Percentiles rank a stretch among this genome's conserved stretches.
Evolutionary conservation across 75 land plant genomes (phyloP).

Genomic region (Selaginella moellendorffii): DNA sequence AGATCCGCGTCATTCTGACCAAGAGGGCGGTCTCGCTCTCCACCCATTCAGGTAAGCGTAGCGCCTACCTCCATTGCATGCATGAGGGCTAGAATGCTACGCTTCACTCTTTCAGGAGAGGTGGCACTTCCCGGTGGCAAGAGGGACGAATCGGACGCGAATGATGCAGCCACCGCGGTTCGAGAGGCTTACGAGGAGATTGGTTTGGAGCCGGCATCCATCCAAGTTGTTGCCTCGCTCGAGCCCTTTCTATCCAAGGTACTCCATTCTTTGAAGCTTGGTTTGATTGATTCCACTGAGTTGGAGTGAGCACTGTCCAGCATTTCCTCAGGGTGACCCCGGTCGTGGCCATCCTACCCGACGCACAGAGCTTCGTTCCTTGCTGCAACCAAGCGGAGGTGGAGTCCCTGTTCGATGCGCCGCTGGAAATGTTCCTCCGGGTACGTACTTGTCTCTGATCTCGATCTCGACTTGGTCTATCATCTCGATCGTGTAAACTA

Average conservation of each 20-base stretch:
- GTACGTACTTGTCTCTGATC: too few species aligned
- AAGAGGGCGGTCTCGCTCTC: constrained; percentile 57
- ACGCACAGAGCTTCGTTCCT: constrained; percentile 40
- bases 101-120: constrained; percentile 40
- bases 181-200: constrained; percentile 94
- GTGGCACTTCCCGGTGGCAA: constrained; percentile 92
- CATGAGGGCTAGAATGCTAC: too few species aligned
- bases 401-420: constrained; percentile 79
- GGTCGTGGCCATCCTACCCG: constrained; percentile 58
- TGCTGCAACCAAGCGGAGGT: constrained; percentile 57
- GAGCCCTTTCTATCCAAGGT: constrained; percentile 90
- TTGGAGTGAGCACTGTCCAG: constrained; percentile 28
- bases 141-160: constrained; percentile 64
- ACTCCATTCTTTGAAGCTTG: background rate
- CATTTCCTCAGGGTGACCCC: constrained; percentile 64
- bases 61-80: too few species aligned
- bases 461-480: too few species aligned
- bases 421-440: constrained; percentile 91
- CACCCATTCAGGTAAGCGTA: constrained; percentile 85
- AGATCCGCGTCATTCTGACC: constrained; percentile 74
- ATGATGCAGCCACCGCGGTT: constrained; percentile 60
- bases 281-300: background rate
- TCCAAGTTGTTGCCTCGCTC: constrained; percentile 50
- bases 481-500: too few species aligned
- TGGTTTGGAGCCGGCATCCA: constrained; percentile 70